phyloP scores from a whole-genome alignment of 352 stramenopile species.

The Blastocystis sp. region DNA sequence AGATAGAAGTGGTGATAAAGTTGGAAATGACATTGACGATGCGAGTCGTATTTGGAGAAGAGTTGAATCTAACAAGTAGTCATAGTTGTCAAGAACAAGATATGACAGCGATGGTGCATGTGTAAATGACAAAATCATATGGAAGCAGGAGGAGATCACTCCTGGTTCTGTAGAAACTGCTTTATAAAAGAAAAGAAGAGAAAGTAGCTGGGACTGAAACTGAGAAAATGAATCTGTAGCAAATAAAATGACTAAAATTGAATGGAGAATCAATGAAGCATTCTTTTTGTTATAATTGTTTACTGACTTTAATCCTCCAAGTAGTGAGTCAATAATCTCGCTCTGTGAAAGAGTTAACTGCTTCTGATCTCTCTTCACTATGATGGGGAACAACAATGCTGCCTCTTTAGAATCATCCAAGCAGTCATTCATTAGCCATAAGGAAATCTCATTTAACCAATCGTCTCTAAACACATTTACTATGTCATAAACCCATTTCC shows the following conservation, averaged over 20 bases:
- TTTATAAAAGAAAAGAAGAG: neutral
- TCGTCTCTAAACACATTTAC: neutral
- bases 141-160: neutral
- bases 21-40: neutral
- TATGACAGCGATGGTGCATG: neutral
- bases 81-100: neutral
- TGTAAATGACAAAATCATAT: neutral
- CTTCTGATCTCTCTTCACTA: neutral
- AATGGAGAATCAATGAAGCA: neutral
- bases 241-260: neutral
- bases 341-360: neutral
- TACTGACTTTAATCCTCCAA: neutral
- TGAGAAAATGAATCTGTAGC: neutral
- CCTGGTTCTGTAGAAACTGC: neutral
- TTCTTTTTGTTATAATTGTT: neutral
- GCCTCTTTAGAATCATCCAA: neutral
- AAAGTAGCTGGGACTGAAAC: neutral
- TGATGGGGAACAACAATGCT: neutral
- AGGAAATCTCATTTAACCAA: neutral
- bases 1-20: neutral
- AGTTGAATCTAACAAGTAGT: slow-evolving; percentile 20
- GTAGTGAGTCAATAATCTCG: neutral
- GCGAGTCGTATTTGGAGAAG: neutral
- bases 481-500: neutral
- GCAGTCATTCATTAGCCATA: neutral